Conservation (phyloP, 164 flowering plant species). For the Protea cynaroides region DNA sequence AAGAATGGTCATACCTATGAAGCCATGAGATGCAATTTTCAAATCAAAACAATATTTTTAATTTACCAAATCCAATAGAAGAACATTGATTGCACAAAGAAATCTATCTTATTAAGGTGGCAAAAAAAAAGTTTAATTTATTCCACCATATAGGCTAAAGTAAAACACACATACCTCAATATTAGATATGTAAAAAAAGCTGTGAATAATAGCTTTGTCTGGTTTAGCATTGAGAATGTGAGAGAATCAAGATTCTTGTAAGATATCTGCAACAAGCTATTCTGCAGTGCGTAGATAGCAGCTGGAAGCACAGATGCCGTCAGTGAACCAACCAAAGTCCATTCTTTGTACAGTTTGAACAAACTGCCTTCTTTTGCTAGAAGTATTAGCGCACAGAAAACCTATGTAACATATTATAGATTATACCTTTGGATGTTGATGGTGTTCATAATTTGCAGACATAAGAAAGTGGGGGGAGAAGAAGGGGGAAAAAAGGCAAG, state of each 20-base stretch:
- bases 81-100: too few relatives aligned
- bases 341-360: slow-evolving; percentile 52
- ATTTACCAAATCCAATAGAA: too few relatives aligned
- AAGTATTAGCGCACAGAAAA: slow-evolving; percentile 68
- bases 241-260: slow-evolving; percentile 97
- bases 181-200: slow-evolving; percentile 81
- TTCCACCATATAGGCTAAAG: background rate
- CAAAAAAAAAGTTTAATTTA: background rate
- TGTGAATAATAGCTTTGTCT: slow-evolving; percentile 93
- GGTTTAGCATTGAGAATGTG: slow-evolving; percentile 95
- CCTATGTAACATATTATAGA: slow-evolving; percentile 29
- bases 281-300: slow-evolving; percentile 92
- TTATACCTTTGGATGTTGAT: background rate
- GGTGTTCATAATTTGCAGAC: too few relatives aligned
- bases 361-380: slow-evolving; percentile 69
- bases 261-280: slow-evolving; percentile 94
- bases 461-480: background rate
- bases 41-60: too few relatives aligned
- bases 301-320: slow-evolving; percentile 96
- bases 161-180: slow-evolving; percentile 50
- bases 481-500: background rate
- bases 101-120: too few relatives aligned
- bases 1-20: too few relatives aligned
- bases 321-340: slow-evolving; percentile 83
- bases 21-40: too few relatives aligned